These are phyloP conservation scores for Shiraia bambusicola DNA, from an alignment of 2,329 filamentous ascomycete species.

Conservation along the genomic window DNA sequence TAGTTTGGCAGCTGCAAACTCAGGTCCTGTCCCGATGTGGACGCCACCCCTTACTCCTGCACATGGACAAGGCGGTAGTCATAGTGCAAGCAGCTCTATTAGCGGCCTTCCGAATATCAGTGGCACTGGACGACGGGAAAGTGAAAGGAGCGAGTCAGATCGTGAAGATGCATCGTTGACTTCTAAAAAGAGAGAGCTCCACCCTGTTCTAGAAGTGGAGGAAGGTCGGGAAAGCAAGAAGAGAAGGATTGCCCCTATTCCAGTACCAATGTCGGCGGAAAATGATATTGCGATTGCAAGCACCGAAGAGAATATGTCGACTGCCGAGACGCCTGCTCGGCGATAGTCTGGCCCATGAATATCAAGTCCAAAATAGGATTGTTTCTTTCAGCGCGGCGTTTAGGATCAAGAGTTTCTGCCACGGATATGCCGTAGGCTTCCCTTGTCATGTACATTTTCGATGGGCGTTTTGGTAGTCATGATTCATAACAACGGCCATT, in stretches of 20 bases:
- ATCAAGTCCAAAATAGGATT: slow-evolving; percentile 3
- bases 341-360: slow-evolving; percentile 9
- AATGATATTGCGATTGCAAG: slow-evolving; percentile 32
- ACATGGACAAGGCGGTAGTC: slow-evolving; percentile 43
- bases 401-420: slow-evolving; percentile 8
- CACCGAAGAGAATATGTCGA: slow-evolving; percentile 35
- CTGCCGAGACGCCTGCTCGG: slow-evolving; percentile 18
- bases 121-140: slow-evolving; percentile 26
- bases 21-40: slow-evolving; percentile 67
- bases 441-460: slow-evolving; percentile 3
- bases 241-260: slow-evolving; percentile 50
- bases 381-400: slow-evolving; percentile 23
- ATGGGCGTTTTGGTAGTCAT: slow-evolving; percentile 1
- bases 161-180: slow-evolving; percentile 32
- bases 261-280: slow-evolving; percentile 35
- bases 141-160: slow-evolving; percentile 42
- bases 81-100: slow-evolving; percentile 58
- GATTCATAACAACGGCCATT: background rate
- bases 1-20: slow-evolving; percentile 72
- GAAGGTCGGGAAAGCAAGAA: slow-evolving; percentile 45
- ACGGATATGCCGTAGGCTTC: slow-evolving; percentile 3
- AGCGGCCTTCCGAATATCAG: slow-evolving; percentile 51
- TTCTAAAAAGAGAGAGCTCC: slow-evolving; percentile 41
- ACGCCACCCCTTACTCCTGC: slow-evolving; percentile 89
- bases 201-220: slow-evolving; percentile 40